Evolutionary conservation across 495 filamentous ascomycete species (phyloP).

Genomic region (Tuber calosporum): DNA sequence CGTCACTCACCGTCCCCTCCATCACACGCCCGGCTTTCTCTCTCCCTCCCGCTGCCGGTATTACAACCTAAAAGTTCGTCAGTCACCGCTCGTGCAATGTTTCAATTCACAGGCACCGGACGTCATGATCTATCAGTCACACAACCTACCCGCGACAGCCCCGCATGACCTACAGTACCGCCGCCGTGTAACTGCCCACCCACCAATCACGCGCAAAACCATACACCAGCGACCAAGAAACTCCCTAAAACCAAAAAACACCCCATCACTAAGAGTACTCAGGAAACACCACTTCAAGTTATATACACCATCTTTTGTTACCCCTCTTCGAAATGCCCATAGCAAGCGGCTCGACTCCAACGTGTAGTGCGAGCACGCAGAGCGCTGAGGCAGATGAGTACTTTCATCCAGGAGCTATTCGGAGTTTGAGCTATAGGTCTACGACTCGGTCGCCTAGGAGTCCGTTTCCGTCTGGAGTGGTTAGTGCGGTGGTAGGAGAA

Average conservation of each 20-base stretch:
- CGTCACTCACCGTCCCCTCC: neutral
- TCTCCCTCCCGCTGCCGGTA: neutral
- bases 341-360: conserved; percentile 28
- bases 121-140: neutral
- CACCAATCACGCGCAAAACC: neutral
- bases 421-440: conserved; percentile 21
- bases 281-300: neutral
- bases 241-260: neutral
- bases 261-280: neutral
- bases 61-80: neutral
- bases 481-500: neutral
- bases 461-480: conserved; percentile 21
- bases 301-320: neutral
- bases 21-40: neutral
- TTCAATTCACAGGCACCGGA: neutral
- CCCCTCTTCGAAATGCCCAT: conserved; percentile 17
- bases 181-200: neutral
- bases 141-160: neutral
- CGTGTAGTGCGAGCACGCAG: conserved; percentile 23
- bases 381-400: conserved; percentile 20
- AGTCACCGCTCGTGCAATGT: neutral
- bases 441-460: conserved; percentile 7
- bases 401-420: conserved; percentile 16
- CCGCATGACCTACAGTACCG: neutral
- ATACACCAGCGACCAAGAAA: neutral